Percentiles rank a stretch among this genome's conserved stretches.
phyloP scores from a whole-genome alignment of 1,284 basidiomycete genomes.

The Cystobasidium sp. region DNA sequence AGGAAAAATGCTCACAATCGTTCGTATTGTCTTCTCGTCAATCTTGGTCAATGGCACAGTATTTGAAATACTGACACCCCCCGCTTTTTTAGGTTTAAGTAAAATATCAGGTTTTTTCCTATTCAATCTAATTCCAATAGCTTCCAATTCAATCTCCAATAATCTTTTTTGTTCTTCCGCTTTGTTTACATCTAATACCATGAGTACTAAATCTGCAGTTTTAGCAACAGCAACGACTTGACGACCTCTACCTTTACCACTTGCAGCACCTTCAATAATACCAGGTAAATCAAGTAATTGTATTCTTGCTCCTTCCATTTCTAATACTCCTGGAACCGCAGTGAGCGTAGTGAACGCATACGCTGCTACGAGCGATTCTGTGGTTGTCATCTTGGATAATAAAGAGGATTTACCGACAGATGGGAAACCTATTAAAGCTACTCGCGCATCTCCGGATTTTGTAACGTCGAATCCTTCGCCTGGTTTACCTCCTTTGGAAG shows the following conservation, averaged over 20 bases:
- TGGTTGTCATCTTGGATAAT: constrained; percentile 88
- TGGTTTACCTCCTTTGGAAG: constrained; percentile 73
- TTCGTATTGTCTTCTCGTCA: constrained; percentile 90
- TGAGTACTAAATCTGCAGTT: constrained; percentile 85
- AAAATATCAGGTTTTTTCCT: constrained; percentile 79
- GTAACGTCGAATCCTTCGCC: constrained; percentile 73
- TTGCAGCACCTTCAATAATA: constrained; percentile 95
- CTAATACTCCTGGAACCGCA: constrained; percentile 92
- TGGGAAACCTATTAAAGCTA: constrained; percentile 74
- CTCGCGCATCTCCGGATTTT: constrained; percentile 90
- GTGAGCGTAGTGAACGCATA: constrained; percentile 73
- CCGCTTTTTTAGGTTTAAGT: constrained; percentile 77
- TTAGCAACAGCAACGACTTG: constrained; percentile 78
- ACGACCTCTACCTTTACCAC: constrained; percentile 88
- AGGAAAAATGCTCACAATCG: constrained; percentile 67
- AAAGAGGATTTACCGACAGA: constrained; percentile 74
- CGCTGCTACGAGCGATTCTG: constrained; percentile 82
- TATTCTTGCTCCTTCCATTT: constrained; percentile 89
- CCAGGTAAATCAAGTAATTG: constrained; percentile 95
- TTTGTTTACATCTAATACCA: constrained; percentile 79
- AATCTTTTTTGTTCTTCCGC: constrained; percentile 86
- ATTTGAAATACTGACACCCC: constrained; percentile 68
- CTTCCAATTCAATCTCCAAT: constrained; percentile 90
- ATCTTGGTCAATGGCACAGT: constrained; percentile 93
- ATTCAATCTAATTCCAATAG: constrained; percentile 94